These are phyloP conservation scores for Solanum arcanum DNA, from an alignment of 257 asterid species.

Conservation along the genomic window DNA sequence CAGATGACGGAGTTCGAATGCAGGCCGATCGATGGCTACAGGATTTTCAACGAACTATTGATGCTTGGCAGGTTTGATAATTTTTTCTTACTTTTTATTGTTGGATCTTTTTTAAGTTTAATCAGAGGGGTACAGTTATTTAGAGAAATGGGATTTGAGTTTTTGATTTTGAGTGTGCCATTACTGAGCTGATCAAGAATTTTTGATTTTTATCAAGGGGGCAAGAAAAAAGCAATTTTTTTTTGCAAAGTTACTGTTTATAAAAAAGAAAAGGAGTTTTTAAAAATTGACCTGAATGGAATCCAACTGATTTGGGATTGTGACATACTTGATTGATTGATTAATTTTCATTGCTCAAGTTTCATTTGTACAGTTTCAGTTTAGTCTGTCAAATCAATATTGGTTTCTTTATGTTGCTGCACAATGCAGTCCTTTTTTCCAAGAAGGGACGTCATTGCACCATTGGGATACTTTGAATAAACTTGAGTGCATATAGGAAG, in stretches of 20 bases:
- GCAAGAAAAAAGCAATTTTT: neutral
- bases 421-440: neutral
- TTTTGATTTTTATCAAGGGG: neutral
- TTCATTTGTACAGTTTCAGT: neutral
- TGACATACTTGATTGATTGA: neutral
- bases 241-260: neutral
- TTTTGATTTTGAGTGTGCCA: neutral
- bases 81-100: neutral
- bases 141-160: neutral
- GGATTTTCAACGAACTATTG: conserved; percentile 85
- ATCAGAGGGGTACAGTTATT: neutral
- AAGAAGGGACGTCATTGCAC: neutral
- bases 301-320: neutral
- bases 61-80: conserved; percentile 91
- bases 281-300: neutral
- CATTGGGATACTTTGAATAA: neutral
- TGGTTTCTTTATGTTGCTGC: neutral
- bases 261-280: neutral
- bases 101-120: neutral
- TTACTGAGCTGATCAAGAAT: neutral
- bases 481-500: neutral
- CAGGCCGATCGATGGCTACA: conserved; percentile 99
- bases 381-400: neutral
- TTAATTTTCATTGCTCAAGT: neutral
- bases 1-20: conserved; percentile 89